Base-by-base conservation (phyloP, 176 grass and related monocot genomes). In the Musa itinerans region DNA sequence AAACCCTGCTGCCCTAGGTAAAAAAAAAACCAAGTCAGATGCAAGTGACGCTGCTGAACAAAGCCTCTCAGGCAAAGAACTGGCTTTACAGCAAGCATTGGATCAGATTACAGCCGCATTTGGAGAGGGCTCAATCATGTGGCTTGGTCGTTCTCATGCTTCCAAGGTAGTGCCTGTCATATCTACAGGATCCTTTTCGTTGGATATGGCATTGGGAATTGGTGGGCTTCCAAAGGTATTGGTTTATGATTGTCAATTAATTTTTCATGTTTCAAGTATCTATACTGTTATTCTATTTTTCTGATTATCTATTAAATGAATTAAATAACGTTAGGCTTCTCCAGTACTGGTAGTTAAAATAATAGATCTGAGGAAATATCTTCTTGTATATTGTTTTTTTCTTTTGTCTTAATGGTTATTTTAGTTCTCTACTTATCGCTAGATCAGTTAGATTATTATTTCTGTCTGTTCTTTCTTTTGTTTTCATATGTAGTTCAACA, bases 71-170 rank as follows among this genome's bases (percentile, higher is more conserved):
- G 91, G 89, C 84, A 93, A 90, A 84, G 95, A 98, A 48, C 68
- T 86, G 29, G 95, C 95, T 76, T 86, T 98, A 66, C 88, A 93
- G 76, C 88, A 98, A 84, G 95, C 95, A 21, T 85, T 98, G 8
- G 95, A 98, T 89, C 95, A 98, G 56, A 94, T 98, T 79, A 88
- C 83, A 80, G 73, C 82, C 63, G 74, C 95, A 9, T 98, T 98
- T 80, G 95, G 95, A 51, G 89, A 98, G 65, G 95, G 95, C 1
- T 84, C 95, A 63, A 98, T 98, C 56, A 98, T 98, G 95, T 98
- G 95, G 90, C 90, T 98, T 87, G 95, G 95, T 48, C 95, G 88
- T 67, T 82, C 65, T 76, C 79, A 94, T 58, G 82, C 90, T 56
- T 78, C 69, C 77, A 89, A 80, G 83, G 86, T 91, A 85, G 90